Conservation (phyloP, 2,329 filamentous ascomycete genomes). For the Erysiphe pulchra region DNA sequence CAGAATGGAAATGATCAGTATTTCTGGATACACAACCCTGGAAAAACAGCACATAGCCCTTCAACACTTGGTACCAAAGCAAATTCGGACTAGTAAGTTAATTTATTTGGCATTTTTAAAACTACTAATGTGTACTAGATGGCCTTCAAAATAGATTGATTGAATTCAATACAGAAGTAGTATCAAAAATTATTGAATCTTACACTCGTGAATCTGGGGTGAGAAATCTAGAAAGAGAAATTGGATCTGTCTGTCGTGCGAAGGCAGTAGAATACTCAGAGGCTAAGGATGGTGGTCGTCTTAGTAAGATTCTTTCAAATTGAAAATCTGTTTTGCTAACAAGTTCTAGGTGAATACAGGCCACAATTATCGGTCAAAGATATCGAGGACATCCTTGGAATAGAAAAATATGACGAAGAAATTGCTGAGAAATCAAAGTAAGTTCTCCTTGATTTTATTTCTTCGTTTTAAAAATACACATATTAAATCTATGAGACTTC, state of each 20-base stretch:
- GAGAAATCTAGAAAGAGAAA: constrained; percentile 83
- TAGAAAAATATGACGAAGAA: too few species aligned
- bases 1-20: constrained; percentile 85
- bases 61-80: too few species aligned
- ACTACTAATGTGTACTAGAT: constrained; percentile 44
- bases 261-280: constrained; percentile 93
- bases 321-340: too few species aligned
- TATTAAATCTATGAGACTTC: constrained; percentile 83
- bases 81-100: too few species aligned
- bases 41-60: constrained; percentile 92
- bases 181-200: constrained; percentile 84
- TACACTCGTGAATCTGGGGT: constrained; percentile 95
- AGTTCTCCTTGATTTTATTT: too few species aligned
- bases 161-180: constrained; percentile 51
- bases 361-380: constrained; percentile 46
- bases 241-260: constrained; percentile 77
- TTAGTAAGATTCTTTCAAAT: constrained; percentile 7
- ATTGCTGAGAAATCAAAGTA: too few species aligned
- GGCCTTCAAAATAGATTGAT: constrained; percentile 57
- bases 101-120: too few species aligned
- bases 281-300: constrained; percentile 46
- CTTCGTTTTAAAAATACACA: constrained; percentile 79
- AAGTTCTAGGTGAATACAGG: constrained; percentile 37
- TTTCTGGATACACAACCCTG: constrained; percentile 86
- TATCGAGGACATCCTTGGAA: too few species aligned